Conservation (phyloP, 192 early-diverging fungal genomes). For the Phlyctochytrium arcticum region DNA sequence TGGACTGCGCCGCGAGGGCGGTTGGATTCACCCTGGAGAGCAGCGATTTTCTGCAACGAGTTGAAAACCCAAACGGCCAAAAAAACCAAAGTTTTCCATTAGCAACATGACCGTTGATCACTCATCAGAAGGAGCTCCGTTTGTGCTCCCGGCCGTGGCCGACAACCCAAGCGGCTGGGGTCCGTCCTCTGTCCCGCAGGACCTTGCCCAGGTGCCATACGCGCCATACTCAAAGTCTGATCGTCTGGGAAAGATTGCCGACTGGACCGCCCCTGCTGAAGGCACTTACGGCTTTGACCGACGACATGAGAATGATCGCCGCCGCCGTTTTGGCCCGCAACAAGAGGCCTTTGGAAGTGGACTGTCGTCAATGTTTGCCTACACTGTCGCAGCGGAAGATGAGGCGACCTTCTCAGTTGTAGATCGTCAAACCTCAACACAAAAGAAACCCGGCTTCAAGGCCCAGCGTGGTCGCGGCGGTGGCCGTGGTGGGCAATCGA, state of each 20-base stretch:
- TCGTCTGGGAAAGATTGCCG: slow-evolving; percentile 89
- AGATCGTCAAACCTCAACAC: slow-evolving; percentile 64
- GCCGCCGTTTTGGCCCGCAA: slow-evolving; percentile 13
- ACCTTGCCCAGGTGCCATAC: slow-evolving; percentile 82
- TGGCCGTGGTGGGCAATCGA: slow-evolving; percentile 24
- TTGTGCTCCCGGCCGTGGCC: slow-evolving; percentile 72
- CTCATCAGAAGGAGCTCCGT: slow-evolving; percentile 27
- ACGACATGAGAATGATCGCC: slow-evolving; percentile 8
- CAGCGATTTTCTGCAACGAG: not conserved
- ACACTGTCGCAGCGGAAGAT: slow-evolving; percentile 78
- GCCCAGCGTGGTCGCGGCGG: slow-evolving; percentile 20
- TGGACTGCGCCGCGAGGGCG: not conserved
- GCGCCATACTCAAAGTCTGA: slow-evolving; percentile 93
- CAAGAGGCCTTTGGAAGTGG: slow-evolving; percentile 79
- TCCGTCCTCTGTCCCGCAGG: slow-evolving; percentile 48
- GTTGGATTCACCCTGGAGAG: not conserved
- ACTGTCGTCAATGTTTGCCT: slow-evolving; percentile 78
- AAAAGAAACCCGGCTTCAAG: slow-evolving; percentile 43
- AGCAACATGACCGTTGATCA: not conserved
- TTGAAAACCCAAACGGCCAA: not conserved
- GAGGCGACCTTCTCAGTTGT: slow-evolving; percentile 96
- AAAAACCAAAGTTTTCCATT: too few relatives aligned
- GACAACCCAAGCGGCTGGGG: slow-evolving; percentile 91
- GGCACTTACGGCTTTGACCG: slow-evolving; percentile 24
- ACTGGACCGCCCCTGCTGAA: slow-evolving; percentile 79